Evolutionary conservation across 2,329 filamentous ascomycete species (phyloP), one percentile per base, ranked within the genome.

Genomic region (Colletotrichum somersetense): DNA sequence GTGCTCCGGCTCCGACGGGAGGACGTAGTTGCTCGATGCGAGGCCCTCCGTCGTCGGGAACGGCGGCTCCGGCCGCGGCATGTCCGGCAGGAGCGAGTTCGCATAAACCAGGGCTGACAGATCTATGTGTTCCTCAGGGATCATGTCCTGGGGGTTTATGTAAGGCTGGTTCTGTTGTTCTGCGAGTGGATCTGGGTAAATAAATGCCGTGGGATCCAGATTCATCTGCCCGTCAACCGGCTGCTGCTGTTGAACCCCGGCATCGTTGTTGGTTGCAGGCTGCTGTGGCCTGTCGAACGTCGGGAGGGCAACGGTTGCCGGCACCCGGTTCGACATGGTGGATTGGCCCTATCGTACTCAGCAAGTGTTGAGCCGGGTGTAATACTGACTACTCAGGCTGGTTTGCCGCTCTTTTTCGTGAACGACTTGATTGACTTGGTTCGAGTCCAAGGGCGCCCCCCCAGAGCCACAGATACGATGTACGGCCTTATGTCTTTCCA

Each of bases 241-340:
- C 58, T 35, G 42, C 12, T 62, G 61, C n/a, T 53, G 61, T 18
- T 52, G 30, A 20, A 20, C 50, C 44, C 18, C 14, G 20, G n/a
- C 33, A 20, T 38, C 55, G 48, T 11, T 42, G 48, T 62, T 26
- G 48, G 40, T 16, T 33, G 53, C 3, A 40, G 26, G 11, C 33
- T 50, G 30, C 33, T 35, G 66, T 2, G 30, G 14, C 23, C 44
- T 14, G 26, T 38, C 18, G n/a, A 62, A 62, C 20, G 58, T 66
- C 8, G 67, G 67, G 42, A 71, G 67, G 56, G 62, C 56, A 40
- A 71, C 67, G n/a, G 3, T 48, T 42, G 53, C 48, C 26, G 67
- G 67, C 20, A 71, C 62, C 44, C 38, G 30, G 14, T 48, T 16
- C 18, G 68, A 63, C 68, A 62, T 71, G 10, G n/a, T 58, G 18